A percentile compares a stretch with the other conserved stretches of the same genome.
Evolutionary conservation across 2,329 filamentous ascomycete species (phyloP).

Genomic region (Neonectria sp.): DNA sequence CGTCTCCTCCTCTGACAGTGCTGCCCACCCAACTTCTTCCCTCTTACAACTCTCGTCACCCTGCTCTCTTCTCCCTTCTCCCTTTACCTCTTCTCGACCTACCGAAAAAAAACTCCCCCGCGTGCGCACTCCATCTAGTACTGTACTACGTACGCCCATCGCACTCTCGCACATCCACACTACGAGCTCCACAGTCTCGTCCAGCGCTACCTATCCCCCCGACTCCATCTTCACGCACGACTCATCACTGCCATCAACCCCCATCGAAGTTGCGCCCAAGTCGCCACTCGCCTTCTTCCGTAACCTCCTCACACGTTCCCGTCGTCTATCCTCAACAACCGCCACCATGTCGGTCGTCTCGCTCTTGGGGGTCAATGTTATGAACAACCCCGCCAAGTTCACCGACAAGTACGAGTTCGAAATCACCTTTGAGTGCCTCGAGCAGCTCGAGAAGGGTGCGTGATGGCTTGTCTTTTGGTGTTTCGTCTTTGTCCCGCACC

Average conservation of each 20-base stretch:
- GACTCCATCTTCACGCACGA: slow-evolving; percentile 20
- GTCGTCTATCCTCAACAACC: slow-evolving; percentile 25
- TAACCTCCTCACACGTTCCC: slow-evolving; percentile 4
- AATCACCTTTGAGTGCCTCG: slow-evolving; percentile 98
- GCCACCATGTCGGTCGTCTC: slow-evolving; percentile 91
- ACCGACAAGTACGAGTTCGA: slow-evolving; percentile 95
- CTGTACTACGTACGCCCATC: slow-evolving; percentile 4
- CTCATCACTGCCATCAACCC: slow-evolving; percentile 27
- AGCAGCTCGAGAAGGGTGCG: slow-evolving; percentile 91
- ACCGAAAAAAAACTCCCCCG: slow-evolving; percentile 7
- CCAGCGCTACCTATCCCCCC: slow-evolving; percentile 19
- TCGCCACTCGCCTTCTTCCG: slow-evolving; percentile 9
- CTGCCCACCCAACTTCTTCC: neutral
- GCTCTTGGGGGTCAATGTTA: slow-evolving; percentile 92
- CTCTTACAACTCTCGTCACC: neutral
- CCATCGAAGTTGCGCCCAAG: slow-evolving; percentile 11
- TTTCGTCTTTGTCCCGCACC: slow-evolving; percentile 9
- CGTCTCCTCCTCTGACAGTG: too few relatives aligned
- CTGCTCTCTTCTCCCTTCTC: neutral
- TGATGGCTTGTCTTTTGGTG: slow-evolving; percentile 4
- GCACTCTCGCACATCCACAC: slow-evolving; percentile 13
- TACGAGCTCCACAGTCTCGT: slow-evolving; percentile 26
- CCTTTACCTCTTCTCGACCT: slow-evolving; percentile 1
- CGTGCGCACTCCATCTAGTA: slow-evolving; percentile 2
- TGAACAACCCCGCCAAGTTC: slow-evolving; percentile 98